These are phyloP conservation scores for Capsicum pubescens DNA, from an alignment of 257 asterid genomes.

Conservation along the genomic window DNA sequence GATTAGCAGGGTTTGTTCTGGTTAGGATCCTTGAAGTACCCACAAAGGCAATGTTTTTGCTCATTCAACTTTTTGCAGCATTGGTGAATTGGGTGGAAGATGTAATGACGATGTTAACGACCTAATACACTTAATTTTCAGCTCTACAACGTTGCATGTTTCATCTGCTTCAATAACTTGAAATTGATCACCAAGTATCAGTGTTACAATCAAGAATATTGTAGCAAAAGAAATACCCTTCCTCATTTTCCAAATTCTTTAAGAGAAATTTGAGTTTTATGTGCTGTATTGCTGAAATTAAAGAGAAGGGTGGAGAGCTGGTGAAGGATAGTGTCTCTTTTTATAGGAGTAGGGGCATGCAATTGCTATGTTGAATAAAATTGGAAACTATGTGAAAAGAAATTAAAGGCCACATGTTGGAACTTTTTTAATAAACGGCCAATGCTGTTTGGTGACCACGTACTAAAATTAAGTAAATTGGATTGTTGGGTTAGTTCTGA, in stretches of 20 bases:
- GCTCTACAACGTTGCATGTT: conserved; percentile 31
- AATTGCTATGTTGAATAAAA: background rate
- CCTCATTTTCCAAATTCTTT: background rate
- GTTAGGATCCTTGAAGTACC: conserved; percentile 34
- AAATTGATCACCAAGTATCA: background rate
- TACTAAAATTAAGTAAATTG: no score
- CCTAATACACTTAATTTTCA: background rate
- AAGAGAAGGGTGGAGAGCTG: background rate
- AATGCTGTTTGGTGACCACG: no score
- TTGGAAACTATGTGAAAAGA: no score
- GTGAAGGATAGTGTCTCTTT: background rate
- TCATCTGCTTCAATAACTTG: conserved; percentile 31
- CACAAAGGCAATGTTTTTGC: conserved; percentile 45
- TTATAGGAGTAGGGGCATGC: background rate
- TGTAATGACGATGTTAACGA: background rate
- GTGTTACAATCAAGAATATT: no score
- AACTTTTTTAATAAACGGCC: no score
- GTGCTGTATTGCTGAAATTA: no score
- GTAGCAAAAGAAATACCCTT: conserved; percentile 10
- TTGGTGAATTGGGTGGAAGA: background rate
- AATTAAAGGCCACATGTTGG: no score
- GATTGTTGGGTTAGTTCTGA: no score
- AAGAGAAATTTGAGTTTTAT: no score
- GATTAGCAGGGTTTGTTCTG: conserved; percentile 30
- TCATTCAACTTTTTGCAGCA: conserved; percentile 35